Conservation (phyloP, 768 basidiomycete species). For the Suillus clintonianus region DNA sequence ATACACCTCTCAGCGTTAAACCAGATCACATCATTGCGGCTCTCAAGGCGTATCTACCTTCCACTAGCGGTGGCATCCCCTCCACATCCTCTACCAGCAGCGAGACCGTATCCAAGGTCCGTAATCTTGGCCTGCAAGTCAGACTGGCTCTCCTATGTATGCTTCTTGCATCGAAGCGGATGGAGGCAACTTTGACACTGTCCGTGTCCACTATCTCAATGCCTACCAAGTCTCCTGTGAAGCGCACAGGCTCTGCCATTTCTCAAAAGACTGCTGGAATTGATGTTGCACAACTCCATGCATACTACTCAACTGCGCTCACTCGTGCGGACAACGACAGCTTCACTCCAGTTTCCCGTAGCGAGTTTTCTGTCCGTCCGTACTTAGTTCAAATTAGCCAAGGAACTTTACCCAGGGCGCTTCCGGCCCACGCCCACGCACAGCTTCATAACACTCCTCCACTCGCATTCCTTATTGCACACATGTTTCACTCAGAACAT, state of each 20-base stretch:
- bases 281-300: conserved; percentile 62
- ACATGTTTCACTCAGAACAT: conserved; percentile 91
- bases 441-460: conserved; percentile 83
- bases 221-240: conserved; percentile 45
- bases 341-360: conserved; percentile 68
- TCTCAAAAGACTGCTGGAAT: conserved; percentile 37
- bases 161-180: conserved; percentile 63
- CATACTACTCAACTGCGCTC: conserved; percentile 63
- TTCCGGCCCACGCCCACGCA: conserved; percentile 89
- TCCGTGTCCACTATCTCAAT: conserved; percentile 40
- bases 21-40: conserved; percentile 74
- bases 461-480: conserved; percentile 66
- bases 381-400: too few species aligned
- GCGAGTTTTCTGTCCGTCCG: conserved; percentile 79
- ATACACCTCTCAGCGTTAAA: conserved; percentile 50
- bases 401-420: conserved; percentile 90
- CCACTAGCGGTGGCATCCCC: conserved; percentile 24
- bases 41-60: conserved; percentile 68
- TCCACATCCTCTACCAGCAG: conserved; percentile 43
- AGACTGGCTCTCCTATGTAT: conserved; percentile 68
- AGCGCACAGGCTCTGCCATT: conserved; percentile 46
- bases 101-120: conserved; percentile 67
- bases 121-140: conserved; percentile 70
- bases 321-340: conserved; percentile 53
- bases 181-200: conserved; percentile 57